Evolutionary conservation across 805 yeast genomes (phyloP).

Genomic region (Citeromyces matritensis): DNA sequence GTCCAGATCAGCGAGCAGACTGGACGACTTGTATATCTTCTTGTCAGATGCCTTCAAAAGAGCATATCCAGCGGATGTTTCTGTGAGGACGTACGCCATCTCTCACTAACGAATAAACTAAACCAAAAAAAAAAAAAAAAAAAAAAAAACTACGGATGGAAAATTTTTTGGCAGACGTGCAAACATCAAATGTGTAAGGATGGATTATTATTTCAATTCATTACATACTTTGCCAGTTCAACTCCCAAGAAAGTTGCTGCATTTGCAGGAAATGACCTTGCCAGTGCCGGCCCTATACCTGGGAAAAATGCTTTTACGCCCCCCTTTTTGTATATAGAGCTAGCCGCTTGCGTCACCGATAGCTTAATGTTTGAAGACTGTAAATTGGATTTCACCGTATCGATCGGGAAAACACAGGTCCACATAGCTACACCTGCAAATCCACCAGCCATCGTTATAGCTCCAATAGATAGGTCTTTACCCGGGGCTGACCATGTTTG

Average conservation of each 20-base stretch:
- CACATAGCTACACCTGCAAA: conserved; percentile 96
- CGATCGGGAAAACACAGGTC: conserved; percentile 91
- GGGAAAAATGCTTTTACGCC: conserved; percentile 93
- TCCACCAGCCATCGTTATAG: conserved; percentile 86
- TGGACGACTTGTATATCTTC: conserved; percentile 78
- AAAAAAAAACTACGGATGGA: not conserved
- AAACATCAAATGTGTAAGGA: too few species aligned
- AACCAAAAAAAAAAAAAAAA: not conserved
- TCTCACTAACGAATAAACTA: conserved; percentile 1
- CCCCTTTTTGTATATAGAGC: conserved; percentile 53
- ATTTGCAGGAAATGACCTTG: conserved; percentile 94
- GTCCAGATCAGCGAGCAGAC: conserved; percentile 63
- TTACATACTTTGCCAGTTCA: conserved; percentile 44
- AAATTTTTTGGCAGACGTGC: too few species aligned
- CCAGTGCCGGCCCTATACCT: conserved; percentile 90
- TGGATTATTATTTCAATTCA: conserved; percentile 1
- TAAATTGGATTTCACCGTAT: conserved; percentile 79
- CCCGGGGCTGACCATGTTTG: conserved; percentile 31
- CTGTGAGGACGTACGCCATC: conserved; percentile 87
- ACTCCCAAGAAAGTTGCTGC: conserved; percentile 98
- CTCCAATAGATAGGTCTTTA: conserved; percentile 49
- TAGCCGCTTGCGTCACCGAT: conserved; percentile 51
- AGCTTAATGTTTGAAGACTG: conserved; percentile 44
- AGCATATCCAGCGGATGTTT: conserved; percentile 98
- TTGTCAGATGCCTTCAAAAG: conserved; percentile 94